phyloP scores from a whole-genome alignment of 2,329 filamentous ascomycete genomes.

The Trichoderma sp. region DNA sequence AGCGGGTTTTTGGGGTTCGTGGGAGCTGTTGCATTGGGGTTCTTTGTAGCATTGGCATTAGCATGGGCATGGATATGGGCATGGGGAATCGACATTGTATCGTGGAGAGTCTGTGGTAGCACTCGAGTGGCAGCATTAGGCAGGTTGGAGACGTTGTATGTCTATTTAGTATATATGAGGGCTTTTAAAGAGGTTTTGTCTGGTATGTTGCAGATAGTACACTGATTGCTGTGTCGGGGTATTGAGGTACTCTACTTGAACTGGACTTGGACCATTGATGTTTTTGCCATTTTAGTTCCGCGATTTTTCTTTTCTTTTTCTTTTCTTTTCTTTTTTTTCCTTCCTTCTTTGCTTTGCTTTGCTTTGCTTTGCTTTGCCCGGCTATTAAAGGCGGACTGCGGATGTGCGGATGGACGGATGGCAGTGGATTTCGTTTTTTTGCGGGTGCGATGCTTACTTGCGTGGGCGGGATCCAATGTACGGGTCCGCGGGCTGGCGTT shows the following conservation, averaged over 20 bases:
- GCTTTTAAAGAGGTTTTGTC: not conserved
- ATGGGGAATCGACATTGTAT: not conserved
- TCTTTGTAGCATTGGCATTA: not conserved
- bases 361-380: not conserved
- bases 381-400: not conserved
- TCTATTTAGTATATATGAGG: too few relatives aligned
- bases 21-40: not conserved
- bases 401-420: not conserved
- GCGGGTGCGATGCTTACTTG: not conserved
- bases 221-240: too few relatives aligned
- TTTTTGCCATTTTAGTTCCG: too few relatives aligned
- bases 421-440: not conserved
- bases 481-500: not conserved
- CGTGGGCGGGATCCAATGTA: not conserved
- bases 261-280: too few relatives aligned
- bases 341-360: too few relatives aligned
- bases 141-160: not conserved
- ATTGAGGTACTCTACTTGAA: not conserved
- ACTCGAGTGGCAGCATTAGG: not conserved
- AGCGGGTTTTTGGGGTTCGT: not conserved
- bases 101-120: not conserved
- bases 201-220: too few relatives aligned
- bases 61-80: not conserved
- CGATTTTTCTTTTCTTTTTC: too few relatives aligned
- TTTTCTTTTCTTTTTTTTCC: not conserved